Percentiles rank a stretch among this genome's conserved stretches.
phyloP scores from a whole-genome alignment of 495 filamentous ascomycete species.

The Talaromyces ruber region DNA sequence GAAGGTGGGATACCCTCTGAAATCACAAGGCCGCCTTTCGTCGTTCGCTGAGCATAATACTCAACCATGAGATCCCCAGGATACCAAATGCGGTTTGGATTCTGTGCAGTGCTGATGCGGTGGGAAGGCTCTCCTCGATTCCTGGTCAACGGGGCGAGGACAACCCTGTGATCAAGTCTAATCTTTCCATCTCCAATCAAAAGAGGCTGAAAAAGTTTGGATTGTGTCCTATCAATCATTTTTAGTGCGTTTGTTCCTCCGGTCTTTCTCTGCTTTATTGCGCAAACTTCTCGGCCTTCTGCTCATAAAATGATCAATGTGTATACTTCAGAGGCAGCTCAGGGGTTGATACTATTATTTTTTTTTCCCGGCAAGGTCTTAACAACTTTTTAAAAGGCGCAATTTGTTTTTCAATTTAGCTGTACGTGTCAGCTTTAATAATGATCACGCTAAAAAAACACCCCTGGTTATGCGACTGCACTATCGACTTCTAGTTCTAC shows the following conservation, averaged over 20 bases:
- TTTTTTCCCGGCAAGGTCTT: too few species aligned
- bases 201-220: constrained; percentile 45
- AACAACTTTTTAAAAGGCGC: too few species aligned
- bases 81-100: constrained; percentile 35
- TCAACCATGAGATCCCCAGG: constrained; percentile 39
- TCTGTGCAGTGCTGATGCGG: constrained; percentile 29
- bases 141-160: constrained; percentile 48
- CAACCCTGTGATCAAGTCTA: constrained; percentile 43
- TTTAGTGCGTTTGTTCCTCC: too few species aligned
- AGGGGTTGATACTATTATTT: too few species aligned
- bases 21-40: constrained; percentile 45
- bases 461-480: too few species aligned
- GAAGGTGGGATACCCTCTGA: constrained; percentile 46
- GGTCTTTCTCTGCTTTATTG: background rate
- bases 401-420: too few species aligned
- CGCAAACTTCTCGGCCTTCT: too few species aligned
- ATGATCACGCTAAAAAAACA: too few species aligned
- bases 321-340: too few species aligned
- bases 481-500: too few species aligned
- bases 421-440: too few species aligned
- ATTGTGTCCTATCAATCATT: constrained; percentile 6
- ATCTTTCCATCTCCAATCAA: constrained; percentile 37
- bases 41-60: constrained; percentile 47
- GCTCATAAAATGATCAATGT: too few species aligned
- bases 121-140: constrained; percentile 36